phyloP scores from a whole-genome alignment of 768 basidiomycete species.

The Podaxis carcinomalis region DNA sequence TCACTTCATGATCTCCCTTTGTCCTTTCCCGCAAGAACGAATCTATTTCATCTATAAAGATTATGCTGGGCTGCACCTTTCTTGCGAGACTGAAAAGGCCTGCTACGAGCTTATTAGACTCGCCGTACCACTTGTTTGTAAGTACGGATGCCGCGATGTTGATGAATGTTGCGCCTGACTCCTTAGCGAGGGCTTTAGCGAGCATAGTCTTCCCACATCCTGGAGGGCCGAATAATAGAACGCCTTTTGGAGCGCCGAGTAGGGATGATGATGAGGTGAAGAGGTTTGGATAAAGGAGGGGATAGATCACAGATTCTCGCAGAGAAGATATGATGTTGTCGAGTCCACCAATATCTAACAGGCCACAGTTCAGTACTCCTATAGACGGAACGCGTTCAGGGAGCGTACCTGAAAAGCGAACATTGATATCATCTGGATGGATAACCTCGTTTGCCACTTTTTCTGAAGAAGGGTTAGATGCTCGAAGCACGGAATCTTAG shows the following conservation, averaged over 20 bases:
- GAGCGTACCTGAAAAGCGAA: constrained; percentile 64
- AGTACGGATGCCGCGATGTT: constrained; percentile 45
- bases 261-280: constrained; percentile 80
- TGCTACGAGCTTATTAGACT: constrained; percentile 88
- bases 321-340: constrained; percentile 87
- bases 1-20: constrained; percentile 92
- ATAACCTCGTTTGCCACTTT: constrained; percentile 92
- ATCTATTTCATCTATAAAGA: constrained; percentile 99
- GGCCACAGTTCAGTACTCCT: constrained; percentile 13
- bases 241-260: constrained; percentile 91
- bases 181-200: constrained; percentile 97
- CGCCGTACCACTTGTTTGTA: constrained; percentile 47
- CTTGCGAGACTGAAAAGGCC: constrained; percentile 90
- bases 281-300: constrained; percentile 84
- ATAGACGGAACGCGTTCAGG: neutral
- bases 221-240: constrained; percentile 92
- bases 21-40: constrained; percentile 88
- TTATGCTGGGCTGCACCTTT: constrained; percentile 92
- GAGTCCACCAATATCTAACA: constrained; percentile 83
- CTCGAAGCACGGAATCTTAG: neutral
- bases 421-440: constrained; percentile 82
- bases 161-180: constrained; percentile 96
- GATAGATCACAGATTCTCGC: constrained; percentile 94
- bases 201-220: constrained; percentile 99
- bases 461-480: constrained; percentile 34